These are phyloP conservation scores for Rhododendron williamsianum DNA, from an alignment of 148 eudicot genomes.

Conservation along the genomic window DNA sequence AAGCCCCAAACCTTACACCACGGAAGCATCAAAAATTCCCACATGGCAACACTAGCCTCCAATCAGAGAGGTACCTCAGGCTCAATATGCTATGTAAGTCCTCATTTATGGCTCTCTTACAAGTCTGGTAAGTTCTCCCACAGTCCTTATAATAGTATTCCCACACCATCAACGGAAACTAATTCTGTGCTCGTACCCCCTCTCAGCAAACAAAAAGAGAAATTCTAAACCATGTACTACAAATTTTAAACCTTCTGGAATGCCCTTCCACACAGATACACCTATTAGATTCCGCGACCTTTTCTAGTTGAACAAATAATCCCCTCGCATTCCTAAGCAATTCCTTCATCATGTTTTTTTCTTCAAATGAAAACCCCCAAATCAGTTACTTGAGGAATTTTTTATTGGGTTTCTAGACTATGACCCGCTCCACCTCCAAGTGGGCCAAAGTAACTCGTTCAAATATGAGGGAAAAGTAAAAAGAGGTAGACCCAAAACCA, in stretches of 20 bases:
- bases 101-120: neutral
- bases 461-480: neutral
- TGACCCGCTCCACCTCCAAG: neutral
- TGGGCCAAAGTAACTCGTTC: neutral
- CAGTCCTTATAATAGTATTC: neutral
- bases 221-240: neutral
- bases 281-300: neutral
- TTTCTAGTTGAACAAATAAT: neutral
- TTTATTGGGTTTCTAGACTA: neutral
- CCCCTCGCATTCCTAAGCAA: neutral
- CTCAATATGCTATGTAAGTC: neutral
- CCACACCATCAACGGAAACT: neutral
- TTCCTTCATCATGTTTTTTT: neutral
- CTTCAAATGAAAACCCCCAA: neutral
- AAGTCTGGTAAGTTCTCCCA: neutral
- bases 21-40: neutral
- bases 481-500: neutral
- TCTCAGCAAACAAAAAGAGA: neutral
- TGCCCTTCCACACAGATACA: neutral
- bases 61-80: neutral
- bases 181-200: neutral
- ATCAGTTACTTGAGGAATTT: neutral
- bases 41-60: neutral
- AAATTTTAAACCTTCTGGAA: neutral
- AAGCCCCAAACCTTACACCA: neutral